These are phyloP conservation scores for Mycocentrospora acerina DNA, from an alignment of 2,329 filamentous ascomycete species.

Conservation along the genomic window DNA sequence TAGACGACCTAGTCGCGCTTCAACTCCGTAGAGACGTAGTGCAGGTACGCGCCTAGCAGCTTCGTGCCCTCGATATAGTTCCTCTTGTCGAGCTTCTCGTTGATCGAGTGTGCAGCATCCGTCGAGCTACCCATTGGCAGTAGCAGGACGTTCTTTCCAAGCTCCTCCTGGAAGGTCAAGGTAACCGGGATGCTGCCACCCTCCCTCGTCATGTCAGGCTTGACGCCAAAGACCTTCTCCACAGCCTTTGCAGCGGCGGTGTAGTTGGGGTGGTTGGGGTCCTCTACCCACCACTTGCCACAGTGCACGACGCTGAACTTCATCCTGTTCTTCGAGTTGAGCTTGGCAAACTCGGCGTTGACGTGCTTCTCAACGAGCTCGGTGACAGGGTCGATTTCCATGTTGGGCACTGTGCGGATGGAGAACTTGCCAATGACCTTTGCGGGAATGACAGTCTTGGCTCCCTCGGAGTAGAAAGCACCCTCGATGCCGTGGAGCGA, in stretches of 20 bases:
- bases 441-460: slow-evolving; percentile 97
- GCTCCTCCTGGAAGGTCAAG: slow-evolving; percentile 94
- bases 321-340: slow-evolving; percentile 88
- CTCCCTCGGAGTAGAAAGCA: slow-evolving; percentile 87
- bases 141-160: slow-evolving; percentile 94
- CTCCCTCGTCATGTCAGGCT: slow-evolving; percentile 94
- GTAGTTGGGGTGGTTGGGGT: slow-evolving; percentile 99
- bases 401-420: slow-evolving; percentile 94
- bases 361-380: slow-evolving; percentile 81
- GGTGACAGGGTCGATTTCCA: slow-evolving; percentile 91
- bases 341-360: slow-evolving; percentile 79
- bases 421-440: slow-evolving; percentile 99
- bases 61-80: slow-evolving; percentile 99
- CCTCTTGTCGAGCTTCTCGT: slow-evolving; percentile 94
- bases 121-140: slow-evolving; percentile 97
- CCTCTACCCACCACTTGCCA: slow-evolving; percentile 98
- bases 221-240: slow-evolving; percentile 87
- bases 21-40: slow-evolving; percentile 92
- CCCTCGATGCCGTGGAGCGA: slow-evolving; percentile 95
- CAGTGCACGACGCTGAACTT: slow-evolving; percentile 81
- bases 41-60: slow-evolving; percentile 88
- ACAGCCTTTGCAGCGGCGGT: slow-evolving; percentile 92
- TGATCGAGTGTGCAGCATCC: slow-evolving; percentile 95
- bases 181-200: slow-evolving; percentile 97
- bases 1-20: slow-evolving; percentile 47